A percentile compares a stretch with the other conserved stretches of the same genome.
These are phyloP conservation scores for Mortierella sp. DNA, from an alignment of 371 early-diverging fungal species.

Conservation along the genomic window DNA sequence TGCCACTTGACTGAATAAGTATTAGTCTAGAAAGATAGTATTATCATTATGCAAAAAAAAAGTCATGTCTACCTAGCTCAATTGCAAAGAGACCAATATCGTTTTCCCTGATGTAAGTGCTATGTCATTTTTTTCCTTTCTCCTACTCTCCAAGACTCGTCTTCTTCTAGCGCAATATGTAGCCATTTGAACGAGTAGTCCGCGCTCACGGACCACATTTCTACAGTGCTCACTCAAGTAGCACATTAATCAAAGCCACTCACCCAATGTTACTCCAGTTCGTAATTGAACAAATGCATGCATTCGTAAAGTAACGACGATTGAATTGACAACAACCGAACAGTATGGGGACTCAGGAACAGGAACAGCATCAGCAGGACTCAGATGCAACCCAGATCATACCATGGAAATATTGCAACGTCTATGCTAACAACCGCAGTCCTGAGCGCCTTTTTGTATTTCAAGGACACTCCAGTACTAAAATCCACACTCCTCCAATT, in stretches of 20 bases:
- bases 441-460: constrained; percentile 49
- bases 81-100: no score
- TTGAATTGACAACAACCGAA: no score
- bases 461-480: constrained; percentile 37
- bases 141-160: not conserved
- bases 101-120: no score
- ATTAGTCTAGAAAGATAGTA: no score
- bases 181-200: no score
- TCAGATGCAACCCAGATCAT: constrained; percentile 20
- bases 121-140: not conserved
- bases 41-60: no score
- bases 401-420: constrained; percentile 55
- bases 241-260: no score
- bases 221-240: not conserved
- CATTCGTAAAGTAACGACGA: not conserved
- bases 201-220: not conserved
- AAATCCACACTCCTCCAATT: no score
- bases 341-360: not conserved
- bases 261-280: no score
- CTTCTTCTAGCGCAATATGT: no score
- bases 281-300: not conserved
- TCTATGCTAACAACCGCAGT: constrained; percentile 45
- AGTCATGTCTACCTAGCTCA: no score
- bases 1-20: no score
- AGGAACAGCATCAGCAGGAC: not conserved